These are phyloP conservation scores for Xylaria sp. DNA, from an alignment of 2,329 filamentous ascomycete genomes.

Conservation along the genomic window DNA sequence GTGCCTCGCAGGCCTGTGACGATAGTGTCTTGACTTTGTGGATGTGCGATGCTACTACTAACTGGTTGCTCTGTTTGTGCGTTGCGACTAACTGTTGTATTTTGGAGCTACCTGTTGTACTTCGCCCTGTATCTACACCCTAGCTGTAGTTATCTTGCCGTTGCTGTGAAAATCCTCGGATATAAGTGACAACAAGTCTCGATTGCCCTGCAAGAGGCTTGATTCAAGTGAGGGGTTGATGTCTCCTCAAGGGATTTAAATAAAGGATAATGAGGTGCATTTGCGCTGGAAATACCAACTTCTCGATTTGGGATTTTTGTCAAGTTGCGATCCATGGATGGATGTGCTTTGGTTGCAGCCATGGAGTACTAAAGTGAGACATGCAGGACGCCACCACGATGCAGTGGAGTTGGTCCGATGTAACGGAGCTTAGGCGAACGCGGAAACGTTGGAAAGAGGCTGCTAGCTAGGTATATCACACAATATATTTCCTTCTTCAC, in stretches of 20 bases:
- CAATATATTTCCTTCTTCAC: neutral
- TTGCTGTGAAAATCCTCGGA: neutral
- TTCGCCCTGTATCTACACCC: neutral
- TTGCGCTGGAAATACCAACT: neutral
- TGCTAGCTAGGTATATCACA: slow-evolving; percentile 2
- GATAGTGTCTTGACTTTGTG: neutral
- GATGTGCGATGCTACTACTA: neutral
- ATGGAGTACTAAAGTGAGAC: slow-evolving; percentile 46
- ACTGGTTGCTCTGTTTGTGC: neutral
- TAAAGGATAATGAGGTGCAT: neutral
- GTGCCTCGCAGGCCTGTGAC: neutral
- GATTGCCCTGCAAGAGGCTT: neutral
- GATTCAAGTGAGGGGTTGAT: neutral
- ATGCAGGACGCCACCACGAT: slow-evolving; percentile 47
- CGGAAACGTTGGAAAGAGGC: neutral
- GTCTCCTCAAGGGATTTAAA: neutral
- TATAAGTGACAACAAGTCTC: neutral
- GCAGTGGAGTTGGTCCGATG: slow-evolving; percentile 48
- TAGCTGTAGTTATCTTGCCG: neutral
- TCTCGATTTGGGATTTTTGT: slow-evolving; percentile 13
- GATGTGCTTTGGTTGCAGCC: slow-evolving; percentile 12
- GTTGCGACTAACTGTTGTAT: neutral
- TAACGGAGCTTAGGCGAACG: slow-evolving; percentile 38
- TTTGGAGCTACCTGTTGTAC: neutral
- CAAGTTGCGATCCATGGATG: slow-evolving; percentile 19